Evolutionary conservation across 1,139 yeast genomes (phyloP).

Genomic region (Nematodospora anomalae): DNA sequence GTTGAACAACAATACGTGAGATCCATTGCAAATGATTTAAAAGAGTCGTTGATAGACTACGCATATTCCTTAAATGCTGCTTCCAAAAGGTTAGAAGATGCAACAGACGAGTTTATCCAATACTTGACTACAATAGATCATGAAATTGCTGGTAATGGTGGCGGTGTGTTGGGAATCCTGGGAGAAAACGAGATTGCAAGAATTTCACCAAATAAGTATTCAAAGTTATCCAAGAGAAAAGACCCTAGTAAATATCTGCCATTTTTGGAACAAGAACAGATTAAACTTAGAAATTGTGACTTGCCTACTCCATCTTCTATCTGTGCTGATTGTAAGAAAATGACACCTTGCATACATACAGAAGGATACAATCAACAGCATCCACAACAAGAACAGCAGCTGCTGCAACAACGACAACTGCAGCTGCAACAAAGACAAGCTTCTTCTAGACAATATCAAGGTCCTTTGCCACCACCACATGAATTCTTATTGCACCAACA

Average conservation of each 20-base stretch:
- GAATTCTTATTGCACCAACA: conserved; percentile 1
- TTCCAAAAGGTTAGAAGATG: conserved; percentile 28
- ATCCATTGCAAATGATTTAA: conserved; percentile 46
- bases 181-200: conserved; percentile 11
- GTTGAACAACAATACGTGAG: conserved; percentile 51
- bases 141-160: conserved; percentile 1
- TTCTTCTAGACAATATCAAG: neutral
- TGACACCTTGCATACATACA: conserved; percentile 11
- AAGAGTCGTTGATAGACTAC: conserved; percentile 46
- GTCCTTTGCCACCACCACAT: neutral
- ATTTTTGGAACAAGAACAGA: conserved; percentile 5
- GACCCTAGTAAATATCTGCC: conserved; percentile 3
- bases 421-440: conserved; percentile 1
- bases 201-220: conserved; percentile 14
- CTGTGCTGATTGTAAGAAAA: conserved; percentile 13
- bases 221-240: conserved; percentile 8
- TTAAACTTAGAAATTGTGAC: conserved; percentile 11
- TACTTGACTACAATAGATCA: conserved; percentile 6
- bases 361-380: conserved; percentile 8
- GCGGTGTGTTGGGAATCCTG: neutral
- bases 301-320: conserved; percentile 15
- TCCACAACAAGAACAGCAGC: conserved; percentile 7
- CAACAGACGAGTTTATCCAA: conserved; percentile 30
- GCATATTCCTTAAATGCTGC: conserved; percentile 34
- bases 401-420: conserved; percentile 6